Evolutionary conservation across 768 basidiomycete genomes (phyloP).

Genomic region (Lactarius tabidus): DNA sequence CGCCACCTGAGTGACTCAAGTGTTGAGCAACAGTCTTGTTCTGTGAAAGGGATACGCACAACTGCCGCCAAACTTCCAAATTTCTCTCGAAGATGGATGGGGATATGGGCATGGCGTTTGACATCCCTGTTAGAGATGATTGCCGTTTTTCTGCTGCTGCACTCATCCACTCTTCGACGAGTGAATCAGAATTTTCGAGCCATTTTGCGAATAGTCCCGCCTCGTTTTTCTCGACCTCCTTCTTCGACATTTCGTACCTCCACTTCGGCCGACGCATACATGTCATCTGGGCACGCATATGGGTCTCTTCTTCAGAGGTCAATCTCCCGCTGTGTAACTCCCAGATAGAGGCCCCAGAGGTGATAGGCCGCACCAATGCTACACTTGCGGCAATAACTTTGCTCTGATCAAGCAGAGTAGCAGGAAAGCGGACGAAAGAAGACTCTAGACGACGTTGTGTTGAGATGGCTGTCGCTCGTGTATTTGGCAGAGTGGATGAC

Average conservation of each 20-base stretch:
- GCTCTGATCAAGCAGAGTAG: conserved; percentile 56
- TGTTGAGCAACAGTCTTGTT: neutral
- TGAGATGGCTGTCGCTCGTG: conserved; percentile 34
- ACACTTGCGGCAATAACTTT: conserved; percentile 51
- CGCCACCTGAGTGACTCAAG: conserved; percentile 62
- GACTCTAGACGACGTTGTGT: conserved; percentile 57
- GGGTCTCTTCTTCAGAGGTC: conserved; percentile 1
- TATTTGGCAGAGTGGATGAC: conserved; percentile 4
- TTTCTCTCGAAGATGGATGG: conserved; percentile 86
- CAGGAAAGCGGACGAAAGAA: conserved; percentile 60
- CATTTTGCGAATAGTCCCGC: conserved; percentile 79
- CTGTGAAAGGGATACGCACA: conserved; percentile 46
- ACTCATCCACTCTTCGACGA: conserved; percentile 47
- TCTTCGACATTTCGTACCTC: conserved; percentile 82
- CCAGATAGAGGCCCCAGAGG: conserved; percentile 36
- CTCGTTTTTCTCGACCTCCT: conserved; percentile 87
- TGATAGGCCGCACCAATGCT: conserved; percentile 55
- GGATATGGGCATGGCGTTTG: conserved; percentile 48
- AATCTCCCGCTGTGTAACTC: conserved; percentile 12
- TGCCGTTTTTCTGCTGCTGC: conserved; percentile 2
- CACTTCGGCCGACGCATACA: conserved; percentile 80
- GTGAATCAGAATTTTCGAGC: conserved; percentile 60
- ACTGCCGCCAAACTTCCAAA: conserved; percentile 90
- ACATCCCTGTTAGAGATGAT: conserved; percentile 5
- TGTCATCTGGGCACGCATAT: conserved; percentile 28